Conservation (phyloP, 768 basidiomycete species). For the Candolleomyces eurysporus region DNA sequence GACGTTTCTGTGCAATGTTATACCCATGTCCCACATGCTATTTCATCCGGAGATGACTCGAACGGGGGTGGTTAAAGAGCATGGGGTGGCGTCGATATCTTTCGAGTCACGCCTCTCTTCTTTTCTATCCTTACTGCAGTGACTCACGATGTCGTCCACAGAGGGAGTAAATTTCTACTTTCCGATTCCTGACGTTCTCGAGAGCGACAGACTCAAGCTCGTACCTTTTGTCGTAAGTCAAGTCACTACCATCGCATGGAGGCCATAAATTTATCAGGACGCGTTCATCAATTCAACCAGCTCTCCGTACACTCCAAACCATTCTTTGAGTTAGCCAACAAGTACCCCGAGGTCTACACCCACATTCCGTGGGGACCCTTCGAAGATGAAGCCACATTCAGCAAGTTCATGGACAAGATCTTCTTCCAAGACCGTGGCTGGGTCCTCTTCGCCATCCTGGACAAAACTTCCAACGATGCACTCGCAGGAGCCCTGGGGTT, state of each 20-base stretch:
- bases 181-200: too few species aligned
- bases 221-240: slow-evolving; percentile 47
- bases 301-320: slow-evolving; percentile 41
- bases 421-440: slow-evolving; percentile 33
- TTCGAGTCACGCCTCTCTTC: neutral
- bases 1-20: too few species aligned
- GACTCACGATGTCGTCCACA: neutral
- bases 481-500: slow-evolving; percentile 56
- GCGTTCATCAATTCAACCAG: slow-evolving; percentile 20
- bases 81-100: neutral
- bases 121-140: neutral
- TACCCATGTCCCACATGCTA: too few species aligned
- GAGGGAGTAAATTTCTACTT: too few species aligned
- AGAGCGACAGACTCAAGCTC: slow-evolving; percentile 35
- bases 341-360: slow-evolving; percentile 40
- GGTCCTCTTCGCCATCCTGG: slow-evolving; percentile 52
- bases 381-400: slow-evolving; percentile 32
- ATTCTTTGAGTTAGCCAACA: slow-evolving; percentile 32
- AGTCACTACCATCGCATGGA: neutral
- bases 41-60: neutral
- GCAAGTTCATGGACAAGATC: slow-evolving; percentile 30
- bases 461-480: slow-evolving; percentile 39
- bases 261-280: neutral
- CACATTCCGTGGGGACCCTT: slow-evolving; percentile 55
- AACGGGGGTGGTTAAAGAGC: neutral